Evolutionary conservation across 2,329 filamentous ascomycete genomes (phyloP).

Genomic region (Sporothrix brasiliensis): DNA sequence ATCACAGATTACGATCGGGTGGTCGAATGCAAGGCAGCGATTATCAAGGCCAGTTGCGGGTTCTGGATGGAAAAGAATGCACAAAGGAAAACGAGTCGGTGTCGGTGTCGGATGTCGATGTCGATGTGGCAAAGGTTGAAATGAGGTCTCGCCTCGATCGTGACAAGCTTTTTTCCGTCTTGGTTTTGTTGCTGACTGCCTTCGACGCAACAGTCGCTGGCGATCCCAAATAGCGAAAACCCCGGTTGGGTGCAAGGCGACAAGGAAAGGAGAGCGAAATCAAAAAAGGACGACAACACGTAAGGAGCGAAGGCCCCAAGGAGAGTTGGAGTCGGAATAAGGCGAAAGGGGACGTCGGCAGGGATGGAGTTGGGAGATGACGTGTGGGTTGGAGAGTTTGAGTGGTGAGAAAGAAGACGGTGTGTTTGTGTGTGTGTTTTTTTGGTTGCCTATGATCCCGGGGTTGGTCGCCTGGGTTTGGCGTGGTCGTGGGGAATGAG

Average conservation of each 20-base stretch:
- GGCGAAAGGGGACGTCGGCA: slow-evolving; percentile 14
- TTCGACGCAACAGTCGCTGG: background rate
- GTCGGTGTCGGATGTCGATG: background rate
- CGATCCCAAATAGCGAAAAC: background rate
- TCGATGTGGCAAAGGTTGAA: background rate
- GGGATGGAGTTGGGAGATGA: slow-evolving; percentile 26
- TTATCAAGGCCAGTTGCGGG: background rate
- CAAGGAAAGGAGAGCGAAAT: background rate
- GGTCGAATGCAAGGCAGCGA: background rate
- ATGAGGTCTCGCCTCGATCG: background rate
- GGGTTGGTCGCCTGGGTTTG: background rate
- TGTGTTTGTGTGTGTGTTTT: slow-evolving; percentile 1
- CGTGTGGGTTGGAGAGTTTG: slow-evolving; percentile 22
- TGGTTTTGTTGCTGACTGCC: background rate
- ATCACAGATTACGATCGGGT: background rate
- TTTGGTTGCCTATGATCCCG: slow-evolving; percentile 24
- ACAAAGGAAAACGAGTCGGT: background rate
- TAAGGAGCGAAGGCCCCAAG: background rate
- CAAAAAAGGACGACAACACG: background rate
- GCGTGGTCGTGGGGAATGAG: background rate
- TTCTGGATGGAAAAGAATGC: background rate
- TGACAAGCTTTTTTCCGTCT: background rate
- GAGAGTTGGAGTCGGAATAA: background rate
- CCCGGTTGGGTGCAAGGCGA: background rate
- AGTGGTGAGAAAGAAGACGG: background rate